Percentiles rank a stretch among this genome's conserved stretches.
Evolutionary conservation across 1,139 yeast genomes (phyloP).

Genomic region (Debaryomyces udenii): DNA sequence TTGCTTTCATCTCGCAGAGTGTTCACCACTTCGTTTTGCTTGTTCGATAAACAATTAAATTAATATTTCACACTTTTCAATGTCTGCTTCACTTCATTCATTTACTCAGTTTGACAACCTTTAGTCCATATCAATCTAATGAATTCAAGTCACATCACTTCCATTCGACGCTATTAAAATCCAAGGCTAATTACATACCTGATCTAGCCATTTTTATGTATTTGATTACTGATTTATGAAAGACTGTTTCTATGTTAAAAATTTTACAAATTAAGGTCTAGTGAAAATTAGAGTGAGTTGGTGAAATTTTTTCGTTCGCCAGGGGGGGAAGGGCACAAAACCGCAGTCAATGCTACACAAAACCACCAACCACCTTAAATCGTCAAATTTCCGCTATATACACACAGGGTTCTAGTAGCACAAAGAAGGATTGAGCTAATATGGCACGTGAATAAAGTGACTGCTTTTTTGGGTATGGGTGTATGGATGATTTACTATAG

Average conservation of each 20-base stretch:
- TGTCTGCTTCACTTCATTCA: too few species aligned
- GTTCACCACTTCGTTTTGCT: too few species aligned
- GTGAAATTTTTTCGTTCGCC: constrained; percentile 8
- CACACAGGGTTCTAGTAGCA: background rate
- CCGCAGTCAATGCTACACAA: constrained; percentile 1
- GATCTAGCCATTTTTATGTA: constrained; percentile 57
- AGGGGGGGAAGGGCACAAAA: constrained; percentile 6
- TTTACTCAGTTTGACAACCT: too few species aligned
- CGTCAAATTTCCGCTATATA: background rate
- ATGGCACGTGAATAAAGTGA: constrained; percentile 9
- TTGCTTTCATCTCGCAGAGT: too few species aligned
- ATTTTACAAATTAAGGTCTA: constrained; percentile 8
- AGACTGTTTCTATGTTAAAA: constrained; percentile 12
- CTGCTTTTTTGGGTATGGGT: constrained; percentile 5
- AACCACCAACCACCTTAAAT: background rate
- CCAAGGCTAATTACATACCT: constrained; percentile 47
- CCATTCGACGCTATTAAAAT: constrained; percentile 1
- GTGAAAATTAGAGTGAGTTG: constrained; percentile 6
- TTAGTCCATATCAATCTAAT: too few species aligned
- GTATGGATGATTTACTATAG: background rate
- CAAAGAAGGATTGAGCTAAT: background rate
- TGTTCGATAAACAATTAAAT: too few species aligned
- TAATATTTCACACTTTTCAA: too few species aligned
- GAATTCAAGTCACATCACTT: constrained; percentile 1
- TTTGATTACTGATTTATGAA: constrained; percentile 15